Evolutionary conservation across 441 rosid genomes (phyloP).

Genomic region (Bruguiera hainesii): DNA sequence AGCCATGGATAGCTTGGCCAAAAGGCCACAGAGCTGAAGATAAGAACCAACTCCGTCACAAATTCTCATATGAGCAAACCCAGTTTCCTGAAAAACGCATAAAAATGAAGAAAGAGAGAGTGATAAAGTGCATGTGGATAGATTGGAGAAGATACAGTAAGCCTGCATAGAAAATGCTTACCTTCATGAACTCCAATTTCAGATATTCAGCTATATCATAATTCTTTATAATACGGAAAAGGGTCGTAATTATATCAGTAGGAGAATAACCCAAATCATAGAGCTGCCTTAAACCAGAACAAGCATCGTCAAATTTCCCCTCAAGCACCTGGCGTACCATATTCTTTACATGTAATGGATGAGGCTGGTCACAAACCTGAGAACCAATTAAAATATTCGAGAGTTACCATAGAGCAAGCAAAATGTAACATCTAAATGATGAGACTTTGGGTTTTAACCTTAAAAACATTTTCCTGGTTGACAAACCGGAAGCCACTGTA

Average conservation of each 20-base stretch:
- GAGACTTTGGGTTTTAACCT: conserved; percentile 39
- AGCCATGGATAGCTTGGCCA: conserved; percentile 74
- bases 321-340: conserved; percentile 75
- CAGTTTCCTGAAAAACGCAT: conserved; percentile 63
- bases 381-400: conserved; percentile 6
- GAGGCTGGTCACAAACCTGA: conserved; percentile 98
- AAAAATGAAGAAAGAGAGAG: not conserved
- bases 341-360: conserved; percentile 89
- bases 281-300: conserved; percentile 80
- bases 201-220: conserved; percentile 92
- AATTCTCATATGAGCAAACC: conserved; percentile 96
- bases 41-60: conserved; percentile 96
- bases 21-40: conserved; percentile 87
- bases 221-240: conserved; percentile 82
- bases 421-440: conserved; percentile 7
- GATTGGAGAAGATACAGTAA: not conserved
- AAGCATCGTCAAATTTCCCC: conserved; percentile 85
- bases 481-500: conserved; percentile 88
- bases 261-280: conserved; percentile 93
- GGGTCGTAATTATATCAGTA: conserved; percentile 90
- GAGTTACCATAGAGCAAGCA: conserved; percentile 13
- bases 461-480: conserved; percentile 93
- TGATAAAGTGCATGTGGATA: not conserved
- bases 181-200: conserved; percentile 97
- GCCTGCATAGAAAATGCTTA: conserved; percentile 6